Percentiles rank a stretch among this genome's conserved stretches.
These are phyloP conservation scores for Eutrema yunnanense DNA, from an alignment of 345 rosid genomes.

Conservation along the genomic window DNA sequence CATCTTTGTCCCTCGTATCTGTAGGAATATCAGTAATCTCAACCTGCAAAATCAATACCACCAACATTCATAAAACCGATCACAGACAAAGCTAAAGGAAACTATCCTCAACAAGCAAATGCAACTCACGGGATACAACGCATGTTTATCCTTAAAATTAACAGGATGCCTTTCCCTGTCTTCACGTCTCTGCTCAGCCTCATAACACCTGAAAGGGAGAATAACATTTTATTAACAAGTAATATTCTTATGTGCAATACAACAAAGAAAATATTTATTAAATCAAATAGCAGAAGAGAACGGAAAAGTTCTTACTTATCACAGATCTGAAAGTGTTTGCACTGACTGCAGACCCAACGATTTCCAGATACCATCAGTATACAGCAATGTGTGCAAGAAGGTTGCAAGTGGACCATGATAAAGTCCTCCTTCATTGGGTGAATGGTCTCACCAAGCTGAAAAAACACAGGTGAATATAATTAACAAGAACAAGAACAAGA, in stretches of 20 bases:
- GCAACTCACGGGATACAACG: conserved; percentile 65
- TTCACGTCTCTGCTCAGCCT: conserved; percentile 79
- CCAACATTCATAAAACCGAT: background rate
- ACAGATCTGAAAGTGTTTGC: conserved; percentile 95
- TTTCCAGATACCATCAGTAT: conserved; percentile 85
- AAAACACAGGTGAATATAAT: conserved; percentile 5
- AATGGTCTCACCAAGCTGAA: conserved; percentile 99
- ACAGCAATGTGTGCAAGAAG: conserved; percentile 89
- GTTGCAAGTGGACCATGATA: conserved; percentile 99
- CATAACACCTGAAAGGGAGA: conserved; percentile 64
- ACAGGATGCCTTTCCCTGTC: conserved; percentile 91
- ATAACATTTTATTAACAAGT: background rate
- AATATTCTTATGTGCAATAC: background rate
- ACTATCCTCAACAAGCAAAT: conserved; percentile 10
- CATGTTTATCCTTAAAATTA: conserved; percentile 76
- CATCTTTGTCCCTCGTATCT: conserved; percentile 94
- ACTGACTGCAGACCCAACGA: conserved; percentile 88
- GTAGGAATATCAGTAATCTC: conserved; percentile 63
- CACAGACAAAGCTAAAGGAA: conserved; percentile 2
- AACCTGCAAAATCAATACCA: conserved; percentile 43
- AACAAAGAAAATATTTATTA: background rate
- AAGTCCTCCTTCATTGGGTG: conserved; percentile 99
- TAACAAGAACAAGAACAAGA: background rate
- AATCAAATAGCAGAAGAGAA: conserved; percentile 8
- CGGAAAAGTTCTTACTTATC: conserved; percentile 58